These are phyloP conservation scores for Nakazawaea laoshanensis DNA, from an alignment of 805 yeast species.

Conservation along the genomic window DNA sequence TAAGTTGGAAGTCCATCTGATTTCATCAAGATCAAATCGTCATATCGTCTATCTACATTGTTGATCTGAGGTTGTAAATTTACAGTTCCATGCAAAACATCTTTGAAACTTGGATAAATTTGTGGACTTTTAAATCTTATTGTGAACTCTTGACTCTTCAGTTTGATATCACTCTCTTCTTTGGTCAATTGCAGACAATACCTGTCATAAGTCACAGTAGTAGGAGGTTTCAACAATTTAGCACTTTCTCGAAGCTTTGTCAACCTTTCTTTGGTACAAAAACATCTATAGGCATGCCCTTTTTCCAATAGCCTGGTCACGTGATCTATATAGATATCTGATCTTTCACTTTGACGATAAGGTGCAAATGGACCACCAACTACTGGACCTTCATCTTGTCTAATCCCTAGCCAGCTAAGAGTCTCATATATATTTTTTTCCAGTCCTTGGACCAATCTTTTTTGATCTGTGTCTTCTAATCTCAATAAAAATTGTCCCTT, in stretches of 20 bases:
- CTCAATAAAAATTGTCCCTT: slow-evolving; percentile 76
- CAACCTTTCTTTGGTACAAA: slow-evolving; percentile 75
- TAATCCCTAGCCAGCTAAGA: slow-evolving; percentile 67
- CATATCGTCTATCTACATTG: slow-evolving; percentile 62
- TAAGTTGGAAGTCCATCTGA: slow-evolving; percentile 96
- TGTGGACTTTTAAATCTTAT: slow-evolving; percentile 76
- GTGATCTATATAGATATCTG: slow-evolving; percentile 54
- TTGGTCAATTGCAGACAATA: slow-evolving; percentile 43
- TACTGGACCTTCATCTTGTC: slow-evolving; percentile 77
- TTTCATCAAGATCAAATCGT: slow-evolving; percentile 83
- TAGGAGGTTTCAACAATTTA: slow-evolving; percentile 69
- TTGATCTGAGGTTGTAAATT: slow-evolving; percentile 78
- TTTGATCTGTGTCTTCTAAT: slow-evolving; percentile 89
- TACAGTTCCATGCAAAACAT: slow-evolving; percentile 69
- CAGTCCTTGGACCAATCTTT: slow-evolving; percentile 71
- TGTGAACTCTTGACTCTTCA: slow-evolving; percentile 34
- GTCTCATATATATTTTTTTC: slow-evolving; percentile 72
- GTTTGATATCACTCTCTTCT: slow-evolving; percentile 30
- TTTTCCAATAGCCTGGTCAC: slow-evolving; percentile 44
- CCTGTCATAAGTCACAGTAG: slow-evolving; percentile 87
- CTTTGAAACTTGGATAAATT: slow-evolving; percentile 56
- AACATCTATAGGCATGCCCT: slow-evolving; percentile 81
- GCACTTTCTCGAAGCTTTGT: slow-evolving; percentile 66
- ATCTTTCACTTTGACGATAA: slow-evolving; percentile 78
- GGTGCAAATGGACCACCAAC: slow-evolving; percentile 58